These are phyloP conservation scores for Penicillium bialowiezense DNA, from an alignment of 495 filamentous ascomycete species.

Conservation along the genomic window DNA sequence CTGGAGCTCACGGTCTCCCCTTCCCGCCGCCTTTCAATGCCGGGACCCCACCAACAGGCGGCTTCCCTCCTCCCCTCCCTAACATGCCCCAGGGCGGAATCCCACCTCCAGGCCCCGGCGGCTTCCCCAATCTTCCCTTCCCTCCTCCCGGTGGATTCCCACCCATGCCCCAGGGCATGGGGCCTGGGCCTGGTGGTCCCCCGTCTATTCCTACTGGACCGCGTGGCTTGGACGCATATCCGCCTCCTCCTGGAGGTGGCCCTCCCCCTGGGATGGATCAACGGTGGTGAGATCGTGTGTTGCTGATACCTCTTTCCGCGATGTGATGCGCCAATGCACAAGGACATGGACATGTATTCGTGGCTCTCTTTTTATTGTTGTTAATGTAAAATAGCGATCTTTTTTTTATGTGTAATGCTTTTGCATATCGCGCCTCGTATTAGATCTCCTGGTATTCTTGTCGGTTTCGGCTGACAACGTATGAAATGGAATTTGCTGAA, in stretches of 20 bases:
- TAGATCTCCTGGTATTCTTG: neutral
- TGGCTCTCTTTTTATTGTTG: constrained; percentile 8
- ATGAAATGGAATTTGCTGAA: neutral
- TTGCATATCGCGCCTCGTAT: neutral
- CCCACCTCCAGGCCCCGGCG: constrained; percentile 56
- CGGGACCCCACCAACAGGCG: constrained; percentile 33
- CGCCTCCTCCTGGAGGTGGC: constrained; percentile 23
- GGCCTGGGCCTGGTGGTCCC: neutral
- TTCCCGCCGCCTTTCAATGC: constrained; percentile 59
- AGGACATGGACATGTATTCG: neutral
- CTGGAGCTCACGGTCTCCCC: constrained; percentile 60
- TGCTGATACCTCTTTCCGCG: constrained; percentile 11
- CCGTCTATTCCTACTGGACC: constrained; percentile 27
- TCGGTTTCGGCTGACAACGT: neutral
- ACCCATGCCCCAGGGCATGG: constrained; percentile 24
- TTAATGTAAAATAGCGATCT: constrained; percentile 25
- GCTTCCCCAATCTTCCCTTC: constrained; percentile 56
- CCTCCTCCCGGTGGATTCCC: constrained; percentile 52
- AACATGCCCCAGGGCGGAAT: constrained; percentile 28
- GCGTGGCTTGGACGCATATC: constrained; percentile 32
- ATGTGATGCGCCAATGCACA: neutral
- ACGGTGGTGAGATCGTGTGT: constrained; percentile 19
- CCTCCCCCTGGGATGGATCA: constrained; percentile 22
- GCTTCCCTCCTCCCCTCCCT: constrained; percentile 23
- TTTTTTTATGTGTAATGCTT: constrained; percentile 5